A percentile compares a stretch with the other conserved stretches of the same genome.
Conservation (phyloP, 2,329 filamentous ascomycete species). For the Coniochaeta prunicola region DNA sequence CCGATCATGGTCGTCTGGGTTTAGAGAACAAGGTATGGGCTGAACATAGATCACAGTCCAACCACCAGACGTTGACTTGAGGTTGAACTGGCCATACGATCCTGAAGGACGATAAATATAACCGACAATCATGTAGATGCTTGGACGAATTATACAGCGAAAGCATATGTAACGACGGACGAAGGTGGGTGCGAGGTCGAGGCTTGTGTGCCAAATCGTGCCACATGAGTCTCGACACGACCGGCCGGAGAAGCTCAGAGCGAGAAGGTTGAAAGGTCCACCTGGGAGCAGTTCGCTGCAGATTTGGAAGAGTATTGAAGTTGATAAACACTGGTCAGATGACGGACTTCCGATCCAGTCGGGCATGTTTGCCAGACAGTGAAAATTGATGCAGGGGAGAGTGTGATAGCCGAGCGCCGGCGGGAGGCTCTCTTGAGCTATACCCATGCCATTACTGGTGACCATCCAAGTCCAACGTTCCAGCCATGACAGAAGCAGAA, state of each 20-base stretch:
- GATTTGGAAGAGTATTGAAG: neutral
- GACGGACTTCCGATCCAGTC: neutral
- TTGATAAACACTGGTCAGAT: neutral
- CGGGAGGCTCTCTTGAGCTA: neutral
- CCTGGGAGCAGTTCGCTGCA: neutral
- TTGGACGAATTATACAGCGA: no score
- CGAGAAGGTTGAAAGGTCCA: neutral
- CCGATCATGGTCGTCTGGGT: no score
- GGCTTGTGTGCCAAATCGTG: no score
- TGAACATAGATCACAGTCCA: no score
- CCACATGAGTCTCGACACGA: no score
- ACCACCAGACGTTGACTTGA: neutral
- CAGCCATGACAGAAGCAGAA: neutral
- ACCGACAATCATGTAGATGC: no score
- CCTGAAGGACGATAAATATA: no score
- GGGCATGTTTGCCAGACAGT: neutral
- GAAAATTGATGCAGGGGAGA: neutral
- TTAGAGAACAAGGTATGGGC: no score
- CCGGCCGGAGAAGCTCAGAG: no score
- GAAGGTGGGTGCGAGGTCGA: no score
- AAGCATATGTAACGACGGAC: no score
- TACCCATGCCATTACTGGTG: neutral
- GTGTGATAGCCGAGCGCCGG: neutral
- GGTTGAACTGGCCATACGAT: neutral
- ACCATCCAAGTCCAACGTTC: neutral